Base-by-base conservation (phyloP, 2,329 filamentous ascomycete species). In the Colletotrichum acutatum region DNA sequence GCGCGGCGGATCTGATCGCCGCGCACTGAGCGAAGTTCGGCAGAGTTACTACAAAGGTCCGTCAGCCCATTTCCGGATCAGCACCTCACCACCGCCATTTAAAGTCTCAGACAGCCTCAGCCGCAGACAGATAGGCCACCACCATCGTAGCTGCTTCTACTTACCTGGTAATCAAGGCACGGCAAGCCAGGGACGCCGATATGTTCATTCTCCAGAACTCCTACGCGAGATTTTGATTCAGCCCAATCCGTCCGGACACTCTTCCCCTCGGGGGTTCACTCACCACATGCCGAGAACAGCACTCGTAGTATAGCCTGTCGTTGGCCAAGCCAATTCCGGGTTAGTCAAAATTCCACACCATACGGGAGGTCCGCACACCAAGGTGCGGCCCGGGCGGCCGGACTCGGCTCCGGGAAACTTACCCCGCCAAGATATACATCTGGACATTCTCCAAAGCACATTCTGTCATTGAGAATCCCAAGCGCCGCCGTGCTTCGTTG, bases 201-300 rank as follows among this genome's bases (percentile, higher is more conserved):
- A 86, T 86, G 6, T 85, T 86, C 80, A 89, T 87, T 66, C 88
- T 85, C 90, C 90, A 91, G 74, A 90, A 90, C 73, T 91, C 90
- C 87, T 91, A 70, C 8, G 4, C 46, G 7, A n/a, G 42, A 37
- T 6, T 19, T 11, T 32, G 19, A 58, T 71, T 74, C 22, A 72
- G 68, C 34, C 28, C 16, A 42, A 24, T 30, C n/a, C 26, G 32
- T 16, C 4, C 42, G 19, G 9, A 6, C 11, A 14, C 12, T 16
- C 58, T 19, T 49, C 28, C 49, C n/a, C 16, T 22, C 14, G 11
- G 11, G 42, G 7, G 42, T 11, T n/a, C 19, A 58, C 68, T 62
- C 37, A 75, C 74, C 69, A 73, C 49, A 32, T 75, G 74, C 59
- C 63, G 62, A 52, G 69, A 88, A 72, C 87, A 89, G 28, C 85